Conservation (phyloP, 768 basidiomycete species). For the Kondoa subrosea region DNA sequence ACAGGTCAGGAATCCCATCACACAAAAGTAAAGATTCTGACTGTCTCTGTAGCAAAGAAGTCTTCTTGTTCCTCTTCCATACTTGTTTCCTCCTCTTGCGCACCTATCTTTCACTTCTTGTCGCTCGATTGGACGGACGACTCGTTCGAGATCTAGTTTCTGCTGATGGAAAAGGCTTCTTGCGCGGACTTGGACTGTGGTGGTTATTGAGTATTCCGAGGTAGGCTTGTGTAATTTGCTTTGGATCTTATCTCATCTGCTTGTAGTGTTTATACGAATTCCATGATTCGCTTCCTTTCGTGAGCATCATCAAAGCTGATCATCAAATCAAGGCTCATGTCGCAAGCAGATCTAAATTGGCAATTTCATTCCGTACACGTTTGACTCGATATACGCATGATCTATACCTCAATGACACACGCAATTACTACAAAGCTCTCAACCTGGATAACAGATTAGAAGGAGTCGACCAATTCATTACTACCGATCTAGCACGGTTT, state of each 20-base stretch:
- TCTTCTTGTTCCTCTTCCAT: slow-evolving; percentile 55
- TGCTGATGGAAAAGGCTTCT: slow-evolving; percentile 67
- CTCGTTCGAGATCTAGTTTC: slow-evolving; percentile 78
- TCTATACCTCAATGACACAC: slow-evolving; percentile 55
- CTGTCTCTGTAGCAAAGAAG: slow-evolving; percentile 36
- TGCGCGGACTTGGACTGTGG: slow-evolving; percentile 68
- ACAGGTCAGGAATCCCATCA: not conserved
- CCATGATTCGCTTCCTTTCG: slow-evolving; percentile 46
- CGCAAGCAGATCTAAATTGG: slow-evolving; percentile 70
- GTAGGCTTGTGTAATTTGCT: too few species aligned
- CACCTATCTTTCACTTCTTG: slow-evolving; percentile 71
- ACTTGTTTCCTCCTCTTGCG: slow-evolving; percentile 69
- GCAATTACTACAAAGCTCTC: slow-evolving; percentile 34
- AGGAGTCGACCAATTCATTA: slow-evolving; percentile 39
- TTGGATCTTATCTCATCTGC: too few species aligned
- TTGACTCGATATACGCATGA: slow-evolving; percentile 82
- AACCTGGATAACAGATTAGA: slow-evolving; percentile 26
- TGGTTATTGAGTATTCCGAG: slow-evolving; percentile 77
- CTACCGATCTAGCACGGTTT: slow-evolving; percentile 79
- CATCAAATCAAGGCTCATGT: slow-evolving; percentile 38
- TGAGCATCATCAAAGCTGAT: slow-evolving; percentile 14
- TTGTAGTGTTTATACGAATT: slow-evolving; percentile 90
- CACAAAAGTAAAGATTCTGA: not conserved
- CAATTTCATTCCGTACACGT: slow-evolving; percentile 63
- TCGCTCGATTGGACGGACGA: slow-evolving; percentile 71